phyloP scores from a whole-genome alignment of 495 filamentous ascomycete species.

The Trichoderma parareesei region DNA sequence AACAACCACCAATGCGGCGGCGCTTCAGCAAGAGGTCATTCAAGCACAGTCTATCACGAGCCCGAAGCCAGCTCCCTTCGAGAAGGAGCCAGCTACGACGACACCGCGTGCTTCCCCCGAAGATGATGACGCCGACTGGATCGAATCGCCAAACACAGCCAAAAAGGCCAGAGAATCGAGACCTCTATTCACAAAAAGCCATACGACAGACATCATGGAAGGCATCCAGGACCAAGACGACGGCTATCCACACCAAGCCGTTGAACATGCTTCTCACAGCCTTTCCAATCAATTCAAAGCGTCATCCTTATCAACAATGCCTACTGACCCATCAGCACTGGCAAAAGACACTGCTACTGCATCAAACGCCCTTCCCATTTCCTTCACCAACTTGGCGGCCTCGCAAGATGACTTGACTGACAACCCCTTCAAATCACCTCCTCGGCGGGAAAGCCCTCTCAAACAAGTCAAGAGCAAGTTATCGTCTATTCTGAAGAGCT shows the following conservation, averaged over 20 bases:
- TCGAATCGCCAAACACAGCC: conserved; percentile 48
- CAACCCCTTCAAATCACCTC: conserved; percentile 64
- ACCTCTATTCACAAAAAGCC: conserved; percentile 45
- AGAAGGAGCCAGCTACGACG: conserved; percentile 20
- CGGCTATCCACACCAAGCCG: not conserved
- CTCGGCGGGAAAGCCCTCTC: conserved; percentile 63
- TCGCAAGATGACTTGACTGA: conserved; percentile 42
- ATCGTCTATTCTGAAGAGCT: conserved; percentile 78
- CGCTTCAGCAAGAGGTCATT: conserved; percentile 20
- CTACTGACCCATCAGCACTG: conserved; percentile 16
- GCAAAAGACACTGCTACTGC: not conserved
- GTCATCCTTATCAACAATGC: conserved; percentile 46
- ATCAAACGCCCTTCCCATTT: conserved; percentile 53
- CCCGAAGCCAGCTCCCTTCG: conserved; percentile 23
- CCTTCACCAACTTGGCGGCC: conserved; percentile 45
- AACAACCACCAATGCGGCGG: conserved; percentile 49
- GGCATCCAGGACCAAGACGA: conserved; percentile 39
- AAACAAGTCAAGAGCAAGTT: conserved; percentile 84
- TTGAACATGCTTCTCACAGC: conserved; percentile 15
- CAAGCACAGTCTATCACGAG: conserved; percentile 47
- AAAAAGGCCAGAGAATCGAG: conserved; percentile 27
- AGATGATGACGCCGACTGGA: conserved; percentile 78
- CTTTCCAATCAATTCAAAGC: conserved; percentile 43
- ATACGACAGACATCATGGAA: conserved; percentile 53
- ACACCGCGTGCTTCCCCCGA: conserved; percentile 49